A percentile compares a stretch with the other conserved stretches of the same genome.
Conservation (phyloP, 805 yeast genomes). For the Helenozyma baotianmanensis region DNA sequence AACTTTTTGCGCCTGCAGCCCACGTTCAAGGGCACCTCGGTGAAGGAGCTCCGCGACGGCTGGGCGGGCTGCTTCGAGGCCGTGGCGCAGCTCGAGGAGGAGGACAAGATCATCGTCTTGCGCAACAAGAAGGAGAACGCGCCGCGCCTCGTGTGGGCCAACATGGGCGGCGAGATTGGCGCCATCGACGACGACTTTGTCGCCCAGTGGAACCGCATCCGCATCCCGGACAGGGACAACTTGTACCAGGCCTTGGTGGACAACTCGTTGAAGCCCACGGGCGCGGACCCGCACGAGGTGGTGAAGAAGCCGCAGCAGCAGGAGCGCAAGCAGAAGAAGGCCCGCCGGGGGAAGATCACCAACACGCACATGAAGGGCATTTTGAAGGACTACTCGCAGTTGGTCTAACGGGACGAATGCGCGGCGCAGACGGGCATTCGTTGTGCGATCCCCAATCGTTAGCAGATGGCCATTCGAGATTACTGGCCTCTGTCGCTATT, state of each 20-base stretch:
- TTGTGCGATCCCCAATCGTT: no score
- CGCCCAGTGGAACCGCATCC: conserved; percentile 72
- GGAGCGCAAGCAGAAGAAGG: conserved; percentile 81
- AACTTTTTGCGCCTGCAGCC: conserved; percentile 72
- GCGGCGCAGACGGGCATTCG: no score
- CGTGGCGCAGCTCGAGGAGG: conserved; percentile 71
- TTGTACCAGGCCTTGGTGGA: conserved; percentile 73
- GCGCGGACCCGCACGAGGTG: conserved; percentile 94
- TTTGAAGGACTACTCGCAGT: conserved; percentile 70
- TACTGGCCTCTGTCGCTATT: no score
- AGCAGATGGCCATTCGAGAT: no score
- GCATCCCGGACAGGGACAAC: conserved; percentile 77
- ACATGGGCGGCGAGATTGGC: conserved; percentile 68
- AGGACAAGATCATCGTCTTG: conserved; percentile 72
- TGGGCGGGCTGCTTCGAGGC: conserved; percentile 89
- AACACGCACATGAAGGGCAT: conserved; percentile 96
- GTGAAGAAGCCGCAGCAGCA: conserved; percentile 56
- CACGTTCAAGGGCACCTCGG: conserved; percentile 82
- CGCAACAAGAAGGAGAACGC: conserved; percentile 90
- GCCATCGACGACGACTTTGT: conserved; percentile 78
- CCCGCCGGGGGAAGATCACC: conserved; percentile 90
- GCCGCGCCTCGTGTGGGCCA: conserved; percentile 92
- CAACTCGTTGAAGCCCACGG: conserved; percentile 91
- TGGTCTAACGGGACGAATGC: conserved; percentile 20
- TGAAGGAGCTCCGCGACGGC: conserved; percentile 80